Conservation (phyloP, 352 stramenopile species). For the Blastocystis sp. region DNA sequence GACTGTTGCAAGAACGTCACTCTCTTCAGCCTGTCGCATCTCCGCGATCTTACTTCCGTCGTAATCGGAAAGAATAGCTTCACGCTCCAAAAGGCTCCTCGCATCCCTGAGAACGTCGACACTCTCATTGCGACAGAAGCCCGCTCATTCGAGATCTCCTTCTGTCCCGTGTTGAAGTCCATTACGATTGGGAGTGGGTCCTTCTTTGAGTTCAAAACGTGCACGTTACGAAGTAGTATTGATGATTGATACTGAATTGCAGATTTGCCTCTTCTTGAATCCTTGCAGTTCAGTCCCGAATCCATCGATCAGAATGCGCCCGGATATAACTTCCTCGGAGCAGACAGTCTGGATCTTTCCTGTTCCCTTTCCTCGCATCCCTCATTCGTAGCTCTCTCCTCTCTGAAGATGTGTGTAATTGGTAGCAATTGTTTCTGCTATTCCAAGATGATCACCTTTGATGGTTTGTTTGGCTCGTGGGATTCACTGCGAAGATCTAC, state of each 20-base stretch:
- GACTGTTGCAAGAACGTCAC: conserved; percentile 27
- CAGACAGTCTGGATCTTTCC: neutral
- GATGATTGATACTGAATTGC: neutral
- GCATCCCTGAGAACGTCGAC: neutral
- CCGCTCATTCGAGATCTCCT: conserved; percentile 9
- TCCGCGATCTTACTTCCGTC: conserved; percentile 9
- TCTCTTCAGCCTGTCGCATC: neutral
- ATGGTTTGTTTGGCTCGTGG: neutral
- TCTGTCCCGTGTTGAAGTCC: conserved; percentile 23
- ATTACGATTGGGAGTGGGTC: conserved; percentile 7
- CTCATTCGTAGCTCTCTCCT: neutral
- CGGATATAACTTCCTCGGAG: conserved; percentile 35
- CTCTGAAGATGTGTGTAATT: neutral
- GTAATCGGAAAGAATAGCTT: conserved; percentile 31
- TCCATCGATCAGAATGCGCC: neutral
- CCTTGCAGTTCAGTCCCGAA: conserved; percentile 1
- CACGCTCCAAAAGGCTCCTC: neutral
- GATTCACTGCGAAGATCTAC: neutral
- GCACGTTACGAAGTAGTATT: neutral
- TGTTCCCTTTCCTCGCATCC: neutral
- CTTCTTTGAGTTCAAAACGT: conserved; percentile 20
- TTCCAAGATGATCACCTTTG: neutral
- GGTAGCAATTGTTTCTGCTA: conserved; percentile 22
- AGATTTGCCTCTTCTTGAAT: neutral
- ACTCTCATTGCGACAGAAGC: neutral